These are phyloP conservation scores for Schizophyllum commune DNA, from an alignment of 1,284 basidiomycete genomes.

Conservation along the genomic window DNA sequence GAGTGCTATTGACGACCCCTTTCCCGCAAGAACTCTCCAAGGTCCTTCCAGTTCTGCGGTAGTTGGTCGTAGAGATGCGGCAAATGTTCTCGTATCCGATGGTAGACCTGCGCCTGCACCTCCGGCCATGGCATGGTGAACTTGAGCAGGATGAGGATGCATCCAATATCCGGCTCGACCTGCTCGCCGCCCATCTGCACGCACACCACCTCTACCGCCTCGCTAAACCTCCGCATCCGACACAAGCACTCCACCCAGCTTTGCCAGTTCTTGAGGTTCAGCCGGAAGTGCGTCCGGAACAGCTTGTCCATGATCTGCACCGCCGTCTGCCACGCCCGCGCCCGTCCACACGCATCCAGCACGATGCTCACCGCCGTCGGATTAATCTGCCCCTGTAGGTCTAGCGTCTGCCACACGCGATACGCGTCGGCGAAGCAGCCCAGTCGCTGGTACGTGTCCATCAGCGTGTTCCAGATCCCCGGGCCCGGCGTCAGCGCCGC, in stretches of 20 bases:
- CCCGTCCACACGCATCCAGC: slow-evolving; percentile 74
- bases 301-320: slow-evolving; percentile 46
- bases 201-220: slow-evolving; percentile 62
- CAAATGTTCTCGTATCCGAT: slow-evolving; percentile 41
- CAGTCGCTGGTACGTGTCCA: slow-evolving; percentile 83
- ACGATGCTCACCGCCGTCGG: slow-evolving; percentile 72
- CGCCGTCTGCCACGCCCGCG: slow-evolving; percentile 43
- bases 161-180: slow-evolving; percentile 39
- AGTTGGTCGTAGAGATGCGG: slow-evolving; percentile 38
- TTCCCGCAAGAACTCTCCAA: not conserved
- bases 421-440: slow-evolving; percentile 66
- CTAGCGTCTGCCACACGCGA: slow-evolving; percentile 77
- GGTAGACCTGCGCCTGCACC: slow-evolving; percentile 24
- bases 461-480: slow-evolving; percentile 78
- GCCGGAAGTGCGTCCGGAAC: slow-evolving; percentile 37
- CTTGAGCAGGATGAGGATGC: slow-evolving; percentile 42
- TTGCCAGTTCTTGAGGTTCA: slow-evolving; percentile 68
- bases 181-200: slow-evolving; percentile 52
- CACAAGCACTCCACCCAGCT: slow-evolving; percentile 86
- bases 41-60: slow-evolving; percentile 1
- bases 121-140: slow-evolving; percentile 33
- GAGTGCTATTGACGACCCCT: not conserved
- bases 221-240: slow-evolving; percentile 55
- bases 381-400: slow-evolving; percentile 50
- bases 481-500: slow-evolving; percentile 67